Evolutionary conservation across 129 eudicot species (phyloP), one percentile per base, ranked within the genome.

Genomic region (Glebionis coronaria): DNA sequence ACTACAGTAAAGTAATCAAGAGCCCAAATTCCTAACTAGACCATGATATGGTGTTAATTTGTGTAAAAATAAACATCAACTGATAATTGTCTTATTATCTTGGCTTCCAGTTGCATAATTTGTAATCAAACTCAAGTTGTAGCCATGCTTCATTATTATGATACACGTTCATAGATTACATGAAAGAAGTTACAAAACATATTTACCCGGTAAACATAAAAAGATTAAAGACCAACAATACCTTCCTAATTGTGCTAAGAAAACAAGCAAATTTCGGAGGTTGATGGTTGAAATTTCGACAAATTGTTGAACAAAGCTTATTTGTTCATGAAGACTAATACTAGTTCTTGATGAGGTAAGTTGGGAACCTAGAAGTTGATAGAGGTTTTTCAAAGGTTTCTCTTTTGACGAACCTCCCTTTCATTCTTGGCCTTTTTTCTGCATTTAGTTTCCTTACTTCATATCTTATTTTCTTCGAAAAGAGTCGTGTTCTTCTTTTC

Each of bases 361-460:
- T 46, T 59, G 83, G 82, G 59, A 76, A 80, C 53, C 23, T 65
- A 59, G 64, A 56, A 72, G 74, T 44, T 53, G 68, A 31, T 49
- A 65, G 19, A 15, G 71, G 70, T 68, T 70, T 72, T 53, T 78
- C 75, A 74, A 81, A 74, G 67, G 85, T 50, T 56, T 90, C 73
- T 77, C 98, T 83, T 82, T 92, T 92, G 1, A 92, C 96, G 60
- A 92, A 92, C 44, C 98, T 79, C 35, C 98, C 98, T 82, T 88
- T 92, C 95, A 92, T 85, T 76, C 98, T 72, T 61, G 98, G 98
- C 74, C 98, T 80, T 73, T 92, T 88, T 73, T 92, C 98, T 0
- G 98, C 98, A 31, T 92, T 92, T 56, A 92, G 77, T 70, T 92
- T 92, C 80, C 98, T 71, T 51, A 92, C 98, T 81, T 92, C 91